phyloP scores from a whole-genome alignment of 2,329 filamentous ascomycete genomes.

The Alternaria gaisen region DNA sequence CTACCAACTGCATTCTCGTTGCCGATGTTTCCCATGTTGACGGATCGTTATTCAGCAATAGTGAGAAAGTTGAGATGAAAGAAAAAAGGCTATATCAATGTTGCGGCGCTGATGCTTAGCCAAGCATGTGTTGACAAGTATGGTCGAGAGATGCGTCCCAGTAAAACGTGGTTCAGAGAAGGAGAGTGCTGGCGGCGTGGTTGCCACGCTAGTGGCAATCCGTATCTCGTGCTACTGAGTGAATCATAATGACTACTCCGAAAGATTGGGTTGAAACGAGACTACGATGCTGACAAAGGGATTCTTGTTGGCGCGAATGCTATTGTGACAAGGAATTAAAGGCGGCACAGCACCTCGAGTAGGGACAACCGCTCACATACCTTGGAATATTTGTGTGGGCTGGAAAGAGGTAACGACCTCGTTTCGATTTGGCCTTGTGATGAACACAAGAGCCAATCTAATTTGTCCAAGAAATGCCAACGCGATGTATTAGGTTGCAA shows the following conservation, averaged over 20 bases:
- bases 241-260: not conserved
- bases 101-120: not conserved
- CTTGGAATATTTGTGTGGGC: not conserved
- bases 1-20: constrained; percentile 39
- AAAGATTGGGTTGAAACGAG: not conserved
- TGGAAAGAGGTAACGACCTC: constrained; percentile 1
- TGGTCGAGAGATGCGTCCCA: not conserved
- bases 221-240: not conserved
- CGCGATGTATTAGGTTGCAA: constrained; percentile 19
- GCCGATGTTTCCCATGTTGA: constrained; percentile 31
- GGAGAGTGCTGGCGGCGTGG: not conserved
- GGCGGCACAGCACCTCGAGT: not conserved
- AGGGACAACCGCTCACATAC: constrained; percentile 12
- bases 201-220: constrained; percentile 4
- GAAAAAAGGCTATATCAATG: not conserved
- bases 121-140: not conserved
- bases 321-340: not conserved
- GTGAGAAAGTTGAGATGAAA: not conserved
- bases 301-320: not conserved
- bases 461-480: not conserved
- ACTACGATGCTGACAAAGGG: not conserved
- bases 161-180: not conserved
- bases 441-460: not conserved
- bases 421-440: constrained; percentile 6
- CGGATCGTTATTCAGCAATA: not conserved